Evolutionary conservation across 257 asterid species (phyloP).

Genomic region (Solanum ossicruentum): DNA sequence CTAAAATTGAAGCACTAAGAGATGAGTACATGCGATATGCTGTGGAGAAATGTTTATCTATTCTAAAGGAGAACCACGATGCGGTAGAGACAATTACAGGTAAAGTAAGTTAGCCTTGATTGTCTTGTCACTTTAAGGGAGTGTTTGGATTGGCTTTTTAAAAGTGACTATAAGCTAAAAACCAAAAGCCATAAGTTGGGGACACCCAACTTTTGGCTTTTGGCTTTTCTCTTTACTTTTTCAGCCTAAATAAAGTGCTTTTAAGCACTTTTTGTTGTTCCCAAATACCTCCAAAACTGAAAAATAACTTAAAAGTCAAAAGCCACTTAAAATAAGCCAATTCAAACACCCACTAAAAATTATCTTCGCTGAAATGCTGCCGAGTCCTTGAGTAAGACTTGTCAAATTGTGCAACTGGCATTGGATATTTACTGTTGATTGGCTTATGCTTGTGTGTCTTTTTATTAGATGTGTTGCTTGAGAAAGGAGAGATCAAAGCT

Average conservation of each 20-base stretch:
- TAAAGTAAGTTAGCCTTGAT: constrained; percentile 11
- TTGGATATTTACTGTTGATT: constrained; percentile 9
- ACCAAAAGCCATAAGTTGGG: no score
- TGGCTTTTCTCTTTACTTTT: no score
- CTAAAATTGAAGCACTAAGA: constrained; percentile 90
- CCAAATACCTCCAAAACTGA: no score
- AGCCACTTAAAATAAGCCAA: no score
- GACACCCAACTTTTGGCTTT: no score
- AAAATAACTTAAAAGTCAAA: no score
- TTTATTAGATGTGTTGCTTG: constrained; percentile 71
- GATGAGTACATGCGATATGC: constrained; percentile 89
- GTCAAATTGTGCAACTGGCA: not conserved
- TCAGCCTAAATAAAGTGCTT: no score
- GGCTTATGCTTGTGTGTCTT: constrained; percentile 12
- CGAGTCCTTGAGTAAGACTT: not conserved
- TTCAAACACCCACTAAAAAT: not conserved
- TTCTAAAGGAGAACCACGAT: constrained; percentile 46
- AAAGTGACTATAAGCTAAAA: no score
- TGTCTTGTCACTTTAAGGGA: not conserved
- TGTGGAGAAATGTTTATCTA: constrained; percentile 65
- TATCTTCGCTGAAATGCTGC: not conserved
- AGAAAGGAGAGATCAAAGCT: constrained; percentile 77
- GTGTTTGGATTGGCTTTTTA: no score
- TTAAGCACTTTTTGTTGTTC: no score
- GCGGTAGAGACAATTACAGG: constrained; percentile 93